These are phyloP conservation scores for Podila minutissima DNA, from an alignment of 192 early-diverging fungal genomes.

Conservation along the genomic window DNA sequence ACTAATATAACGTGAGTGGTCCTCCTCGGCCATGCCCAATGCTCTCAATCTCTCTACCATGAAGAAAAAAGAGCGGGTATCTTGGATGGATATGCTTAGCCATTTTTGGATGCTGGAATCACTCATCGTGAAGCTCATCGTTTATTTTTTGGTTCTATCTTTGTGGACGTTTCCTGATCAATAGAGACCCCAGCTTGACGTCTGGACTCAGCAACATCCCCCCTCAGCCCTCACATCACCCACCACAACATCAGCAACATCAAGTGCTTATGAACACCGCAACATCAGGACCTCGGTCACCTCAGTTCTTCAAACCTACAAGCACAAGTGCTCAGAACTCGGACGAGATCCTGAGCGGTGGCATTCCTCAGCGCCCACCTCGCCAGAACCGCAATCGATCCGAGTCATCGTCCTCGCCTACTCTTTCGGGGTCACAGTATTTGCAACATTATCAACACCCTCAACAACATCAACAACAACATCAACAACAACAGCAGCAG, in stretches of 20 bases:
- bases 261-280: not conserved
- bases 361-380: conserved; percentile 38
- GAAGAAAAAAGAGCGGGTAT: no score
- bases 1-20: not conserved
- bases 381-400: conserved; percentile 29
- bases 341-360: conserved; percentile 24
- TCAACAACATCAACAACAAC: conserved; percentile 15
- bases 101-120: no score
- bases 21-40: no score
- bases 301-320: conserved; percentile 16
- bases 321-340: conserved; percentile 12
- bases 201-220: not conserved
- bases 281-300: conserved; percentile 18
- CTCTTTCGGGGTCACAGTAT: conserved; percentile 26
- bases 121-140: no score
- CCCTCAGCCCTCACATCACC: not conserved
- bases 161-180: not conserved
- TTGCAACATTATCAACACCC: conserved; percentile 20
- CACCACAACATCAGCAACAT: not conserved
- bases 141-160: no score
- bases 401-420: conserved; percentile 23
- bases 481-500: conserved; percentile 8
- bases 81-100: no score
- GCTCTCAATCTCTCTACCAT: no score
- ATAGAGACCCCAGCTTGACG: no score